Conservation (phyloP, 805 yeast genomes). For the Maudiozyma pseudohumilis region DNA sequence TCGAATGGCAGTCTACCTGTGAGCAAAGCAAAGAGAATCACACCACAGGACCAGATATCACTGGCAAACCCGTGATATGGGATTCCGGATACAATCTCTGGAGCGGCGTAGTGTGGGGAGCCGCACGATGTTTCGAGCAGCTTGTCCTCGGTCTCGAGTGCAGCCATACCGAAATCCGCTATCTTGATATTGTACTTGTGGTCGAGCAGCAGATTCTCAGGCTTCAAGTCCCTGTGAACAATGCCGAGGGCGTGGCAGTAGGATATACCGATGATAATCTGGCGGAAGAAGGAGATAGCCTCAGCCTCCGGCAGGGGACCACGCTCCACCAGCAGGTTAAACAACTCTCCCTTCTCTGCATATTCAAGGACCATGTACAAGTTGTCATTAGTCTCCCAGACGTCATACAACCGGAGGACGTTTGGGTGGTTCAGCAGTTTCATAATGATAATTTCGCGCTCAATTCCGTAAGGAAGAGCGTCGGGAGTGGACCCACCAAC, state of each 20-base stretch:
- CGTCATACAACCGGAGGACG: conserved; percentile 70
- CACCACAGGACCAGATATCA: conserved; percentile 98
- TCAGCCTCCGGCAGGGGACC: conserved; percentile 85
- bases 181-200: conserved; percentile 82
- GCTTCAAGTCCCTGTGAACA: conserved; percentile 81
- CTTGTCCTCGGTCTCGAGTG: conserved; percentile 73
- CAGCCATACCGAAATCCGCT: conserved; percentile 99
- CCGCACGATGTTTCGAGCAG: conserved; percentile 93
- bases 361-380: conserved; percentile 84
- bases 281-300: conserved; percentile 82
- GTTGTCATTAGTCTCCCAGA: conserved; percentile 79
- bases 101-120: conserved; percentile 97
- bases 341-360: conserved; percentile 94
- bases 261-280: conserved; percentile 71
- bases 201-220: conserved; percentile 72
- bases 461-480: conserved; percentile 72
- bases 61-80: conserved; percentile 95
- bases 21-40: conserved; percentile 81
- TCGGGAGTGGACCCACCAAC: conserved; percentile 29
- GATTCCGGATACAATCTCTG: conserved; percentile 92
- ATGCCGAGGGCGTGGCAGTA: conserved; percentile 81
- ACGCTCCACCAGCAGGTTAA: conserved; percentile 79
- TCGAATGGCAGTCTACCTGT: conserved; percentile 96
- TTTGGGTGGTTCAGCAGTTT: conserved; percentile 69
- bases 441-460: conserved; percentile 79